Base-by-base conservation (phyloP, 305 asterid species). In the Fraxinus sp. region DNA sequence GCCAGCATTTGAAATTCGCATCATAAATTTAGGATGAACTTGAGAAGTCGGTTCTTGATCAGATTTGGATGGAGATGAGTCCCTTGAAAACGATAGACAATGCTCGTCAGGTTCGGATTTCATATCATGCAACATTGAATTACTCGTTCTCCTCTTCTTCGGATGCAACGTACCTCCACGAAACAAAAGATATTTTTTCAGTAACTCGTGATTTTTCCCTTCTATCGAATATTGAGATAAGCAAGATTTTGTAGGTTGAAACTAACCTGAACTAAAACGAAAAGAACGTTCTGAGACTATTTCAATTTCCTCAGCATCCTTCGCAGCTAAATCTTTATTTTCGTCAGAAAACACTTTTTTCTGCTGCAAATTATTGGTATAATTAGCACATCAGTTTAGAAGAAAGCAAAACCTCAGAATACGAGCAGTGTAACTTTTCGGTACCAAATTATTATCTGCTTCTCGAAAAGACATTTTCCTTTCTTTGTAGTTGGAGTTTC, bases 31-130 rank as follows among this genome's bases (percentile, higher is more conserved):
- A 11, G 91, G 93, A 70, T 89, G 90, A 57, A 80, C 85, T 80
- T 85, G 83, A 74, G 89, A 76, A 74, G 78, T 86, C 35, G 55
- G 94, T 72, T 87, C 92, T 20, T 88, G 91, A 80, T 93, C 98
- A 6, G 96, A 91, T 57, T 84, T 94, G 41, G 98, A 92, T 1
- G 93, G 92, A 33, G 98, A 90, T 8, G 98, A 94, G 81, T 85
- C 87, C 71, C 89, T 93, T 57, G 97, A 92, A 55, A 83, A 91
- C 6, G 95, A 85, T 78, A 85, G 82, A 55, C 90, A 84, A 77
- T 88, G 93, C 55, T 93, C 94, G 7, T 90, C 89, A 0, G 77
- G 70, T 7, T 92, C 97, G 5, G 81, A 36, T 80, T 83, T 89
- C 52, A 81, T 73, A 49, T 85, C 91, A 26, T 76, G 77, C 44